These are phyloP conservation scores for Gracilariopsis chorda DNA, from an alignment of 23 red algal genomes.

Conservation along the genomic window DNA sequence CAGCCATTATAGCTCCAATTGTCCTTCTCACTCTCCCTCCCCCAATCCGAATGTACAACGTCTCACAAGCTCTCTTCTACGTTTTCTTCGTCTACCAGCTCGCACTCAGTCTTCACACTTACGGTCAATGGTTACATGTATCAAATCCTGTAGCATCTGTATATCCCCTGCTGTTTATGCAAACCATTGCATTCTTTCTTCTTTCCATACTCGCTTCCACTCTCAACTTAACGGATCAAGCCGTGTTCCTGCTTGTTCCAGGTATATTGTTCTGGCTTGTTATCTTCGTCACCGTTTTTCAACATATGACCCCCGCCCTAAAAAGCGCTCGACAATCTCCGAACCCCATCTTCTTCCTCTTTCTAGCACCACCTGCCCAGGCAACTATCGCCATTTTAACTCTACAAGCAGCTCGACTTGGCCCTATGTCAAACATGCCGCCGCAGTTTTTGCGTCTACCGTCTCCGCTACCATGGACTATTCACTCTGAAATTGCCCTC, in stretches of 20 bases:
- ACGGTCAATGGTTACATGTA: slow-evolving; percentile 16
- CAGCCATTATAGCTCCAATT: not conserved
- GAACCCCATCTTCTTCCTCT: slow-evolving; percentile 9
- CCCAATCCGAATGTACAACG: not conserved
- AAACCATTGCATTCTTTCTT: slow-evolving; percentile 11
- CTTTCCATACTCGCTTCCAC: not conserved
- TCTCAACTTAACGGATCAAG: not conserved
- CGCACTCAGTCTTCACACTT: not conserved
- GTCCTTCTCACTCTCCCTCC: not conserved
- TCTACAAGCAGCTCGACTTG: not conserved
- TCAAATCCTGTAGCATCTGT: not conserved
- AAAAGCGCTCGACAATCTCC: not conserved
- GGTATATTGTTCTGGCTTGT: slow-evolving; percentile 20
- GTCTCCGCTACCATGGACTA: not conserved
- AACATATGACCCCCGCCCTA: not conserved
- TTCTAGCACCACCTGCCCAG: slow-evolving; percentile 18
- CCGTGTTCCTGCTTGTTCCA: not conserved
- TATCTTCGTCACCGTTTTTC: slow-evolving; percentile 16
- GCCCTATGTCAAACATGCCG: too few relatives aligned
- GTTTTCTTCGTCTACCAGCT: not conserved
- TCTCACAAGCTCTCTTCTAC: not conserved
- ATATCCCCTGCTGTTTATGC: slow-evolving; percentile 28
- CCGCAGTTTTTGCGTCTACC: not conserved
- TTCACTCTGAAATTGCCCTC: not conserved
- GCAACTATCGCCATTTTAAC: slow-evolving; percentile 8